These are phyloP conservation scores for Neopestalotiopsis clavispora DNA, from an alignment of 2,329 filamentous ascomycete genomes.

Conservation along the genomic window DNA sequence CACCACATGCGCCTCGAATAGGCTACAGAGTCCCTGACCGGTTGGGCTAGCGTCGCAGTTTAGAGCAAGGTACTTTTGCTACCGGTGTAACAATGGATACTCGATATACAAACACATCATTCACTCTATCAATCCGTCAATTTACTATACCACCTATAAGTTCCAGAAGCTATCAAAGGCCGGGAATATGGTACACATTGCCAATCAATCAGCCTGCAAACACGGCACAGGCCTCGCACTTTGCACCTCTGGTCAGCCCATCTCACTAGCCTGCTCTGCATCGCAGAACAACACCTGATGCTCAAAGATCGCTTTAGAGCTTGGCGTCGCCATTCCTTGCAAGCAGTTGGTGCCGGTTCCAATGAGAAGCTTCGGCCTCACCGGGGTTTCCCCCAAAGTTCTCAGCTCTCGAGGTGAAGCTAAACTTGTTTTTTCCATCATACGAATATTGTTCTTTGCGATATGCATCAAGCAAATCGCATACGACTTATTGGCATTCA, in stretches of 20 bases:
- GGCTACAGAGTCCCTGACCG: constrained; percentile 7
- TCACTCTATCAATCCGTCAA: too few species aligned
- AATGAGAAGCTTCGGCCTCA: neutral
- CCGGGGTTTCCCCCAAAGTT: neutral
- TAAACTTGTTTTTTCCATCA: neutral
- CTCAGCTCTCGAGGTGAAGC: neutral
- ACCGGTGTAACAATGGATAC: constrained; percentile 9
- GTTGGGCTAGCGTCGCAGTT: constrained; percentile 13
- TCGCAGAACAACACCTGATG: neutral
- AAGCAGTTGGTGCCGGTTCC: neutral
- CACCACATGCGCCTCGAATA: neutral
- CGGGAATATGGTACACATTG: neutral
- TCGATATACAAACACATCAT: neutral
- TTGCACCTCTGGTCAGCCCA: neutral
- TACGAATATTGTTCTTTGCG: neutral
- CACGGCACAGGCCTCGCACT: neutral
- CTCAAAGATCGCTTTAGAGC: neutral
- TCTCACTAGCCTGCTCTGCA: neutral
- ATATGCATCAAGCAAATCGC: too few species aligned
- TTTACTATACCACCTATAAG: neutral
- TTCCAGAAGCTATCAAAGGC: neutral
- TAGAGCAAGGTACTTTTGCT: constrained; percentile 9
- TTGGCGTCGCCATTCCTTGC: neutral
- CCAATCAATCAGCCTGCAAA: neutral
- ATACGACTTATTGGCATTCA: too few species aligned